Percentiles rank a stretch among this genome's conserved stretches.
These are phyloP conservation scores for Eucalyptus sp. DNA, from an alignment of 345 rosid species.

Conservation along the genomic window DNA sequence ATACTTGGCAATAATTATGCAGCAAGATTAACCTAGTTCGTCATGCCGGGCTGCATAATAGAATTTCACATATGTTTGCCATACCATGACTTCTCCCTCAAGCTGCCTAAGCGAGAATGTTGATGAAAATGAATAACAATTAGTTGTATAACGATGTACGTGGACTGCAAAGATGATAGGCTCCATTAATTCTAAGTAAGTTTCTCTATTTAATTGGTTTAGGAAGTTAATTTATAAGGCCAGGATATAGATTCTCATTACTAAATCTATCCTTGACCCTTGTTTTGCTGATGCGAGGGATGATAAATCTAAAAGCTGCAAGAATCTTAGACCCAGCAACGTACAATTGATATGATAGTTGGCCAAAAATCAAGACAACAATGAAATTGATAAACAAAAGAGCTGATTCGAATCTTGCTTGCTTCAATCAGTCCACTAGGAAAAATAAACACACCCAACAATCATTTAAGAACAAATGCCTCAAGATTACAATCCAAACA, in stretches of 20 bases:
- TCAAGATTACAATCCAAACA: slow-evolving; percentile 8
- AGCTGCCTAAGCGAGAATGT: not conserved
- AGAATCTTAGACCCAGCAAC: not conserved
- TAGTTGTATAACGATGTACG: not conserved
- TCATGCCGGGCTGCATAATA: not conserved
- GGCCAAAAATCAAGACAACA: not conserved
- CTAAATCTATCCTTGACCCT: not conserved
- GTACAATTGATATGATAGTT: not conserved
- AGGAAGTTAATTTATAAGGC: not conserved
- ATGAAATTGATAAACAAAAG: not conserved
- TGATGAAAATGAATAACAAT: not conserved
- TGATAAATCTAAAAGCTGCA: not conserved
- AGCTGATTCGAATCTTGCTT: not conserved
- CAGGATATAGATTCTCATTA: not conserved
- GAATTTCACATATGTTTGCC: not conserved
- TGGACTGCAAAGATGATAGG: not conserved
- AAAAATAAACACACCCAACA: not conserved
- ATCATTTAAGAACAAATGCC: slow-evolving; percentile 2
- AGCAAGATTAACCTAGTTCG: not conserved
- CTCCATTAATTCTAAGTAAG: not conserved
- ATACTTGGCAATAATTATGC: not conserved
- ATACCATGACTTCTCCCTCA: not conserved
- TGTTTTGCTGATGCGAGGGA: not conserved
- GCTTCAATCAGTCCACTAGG: not conserved
- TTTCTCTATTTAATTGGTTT: not conserved